These are phyloP conservation scores for Ustilaginoidea virens DNA, from an alignment of 2,329 filamentous ascomycete species.

Conservation along the genomic window DNA sequence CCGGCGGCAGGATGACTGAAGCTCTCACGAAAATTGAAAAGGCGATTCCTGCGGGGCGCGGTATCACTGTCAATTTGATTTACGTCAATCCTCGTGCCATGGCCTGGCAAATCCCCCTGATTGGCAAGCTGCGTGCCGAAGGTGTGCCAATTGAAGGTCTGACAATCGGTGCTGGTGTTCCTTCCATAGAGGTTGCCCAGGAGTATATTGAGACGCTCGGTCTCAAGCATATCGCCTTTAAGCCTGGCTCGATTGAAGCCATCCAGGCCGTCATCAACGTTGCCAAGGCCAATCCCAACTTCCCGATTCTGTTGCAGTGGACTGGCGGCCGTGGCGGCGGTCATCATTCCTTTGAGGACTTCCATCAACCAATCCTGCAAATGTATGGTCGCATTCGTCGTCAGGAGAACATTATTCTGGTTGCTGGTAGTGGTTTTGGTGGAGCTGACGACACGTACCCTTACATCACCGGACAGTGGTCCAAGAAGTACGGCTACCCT, in stretches of 20 bases:
- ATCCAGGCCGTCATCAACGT: slow-evolving; percentile 88
- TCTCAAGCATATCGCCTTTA: slow-evolving; percentile 87
- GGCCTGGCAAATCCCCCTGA: slow-evolving; percentile 80
- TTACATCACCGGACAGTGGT: slow-evolving; percentile 81
- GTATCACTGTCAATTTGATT: slow-evolving; percentile 81
- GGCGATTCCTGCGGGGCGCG: slow-evolving; percentile 67
- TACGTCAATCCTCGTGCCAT: slow-evolving; percentile 83
- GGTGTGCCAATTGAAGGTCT: slow-evolving; percentile 85
- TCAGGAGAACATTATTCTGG: slow-evolving; percentile 72
- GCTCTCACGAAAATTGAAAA: slow-evolving; percentile 76
- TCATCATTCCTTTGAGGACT: slow-evolving; percentile 90
- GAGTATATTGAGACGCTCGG: slow-evolving; percentile 89
- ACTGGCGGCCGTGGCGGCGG: slow-evolving; percentile 87
- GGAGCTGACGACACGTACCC: slow-evolving; percentile 82
- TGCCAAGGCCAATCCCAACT: slow-evolving; percentile 81
- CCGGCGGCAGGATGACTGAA: slow-evolving; percentile 65
- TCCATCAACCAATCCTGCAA: slow-evolving; percentile 78
- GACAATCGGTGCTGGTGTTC: slow-evolving; percentile 85
- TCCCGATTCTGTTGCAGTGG: slow-evolving; percentile 91
- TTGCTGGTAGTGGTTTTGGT: slow-evolving; percentile 86
- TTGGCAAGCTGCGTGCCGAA: slow-evolving; percentile 65
- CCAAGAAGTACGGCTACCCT: slow-evolving; percentile 72
- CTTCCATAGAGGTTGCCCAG: slow-evolving; percentile 82
- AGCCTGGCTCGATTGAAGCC: slow-evolving; percentile 76
- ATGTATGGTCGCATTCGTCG: slow-evolving; percentile 85